Evolutionary conservation across 495 filamentous ascomycete species (phyloP).

Genomic region (Parathielavia appendiculata): DNA sequence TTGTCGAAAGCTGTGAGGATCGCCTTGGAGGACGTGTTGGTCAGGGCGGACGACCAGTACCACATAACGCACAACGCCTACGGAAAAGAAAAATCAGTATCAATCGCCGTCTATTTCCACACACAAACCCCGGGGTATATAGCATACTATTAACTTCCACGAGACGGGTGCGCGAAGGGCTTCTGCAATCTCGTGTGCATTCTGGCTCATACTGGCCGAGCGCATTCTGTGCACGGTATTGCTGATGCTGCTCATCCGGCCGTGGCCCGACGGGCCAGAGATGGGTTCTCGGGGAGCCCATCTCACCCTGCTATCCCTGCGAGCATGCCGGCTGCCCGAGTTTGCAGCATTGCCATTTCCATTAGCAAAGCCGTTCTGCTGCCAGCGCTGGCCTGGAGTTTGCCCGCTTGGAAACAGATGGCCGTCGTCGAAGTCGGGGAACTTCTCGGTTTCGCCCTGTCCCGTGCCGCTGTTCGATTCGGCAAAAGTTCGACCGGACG

Average conservation of each 20-base stretch:
- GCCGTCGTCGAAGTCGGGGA: slow-evolving; percentile 48
- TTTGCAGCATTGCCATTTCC: slow-evolving; percentile 30
- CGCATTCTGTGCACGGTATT: slow-evolving; percentile 79
- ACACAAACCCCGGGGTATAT: not conserved
- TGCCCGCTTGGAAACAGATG: slow-evolving; percentile 30
- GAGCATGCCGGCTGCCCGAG: slow-evolving; percentile 48
- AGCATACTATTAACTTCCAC: slow-evolving; percentile 52
- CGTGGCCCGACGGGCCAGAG: slow-evolving; percentile 46
- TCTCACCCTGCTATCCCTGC: slow-evolving; percentile 46
- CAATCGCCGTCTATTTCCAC: not conserved
- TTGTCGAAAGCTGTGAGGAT: slow-evolving; percentile 91
- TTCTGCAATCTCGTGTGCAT: slow-evolving; percentile 88
- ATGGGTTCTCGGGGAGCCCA: slow-evolving; percentile 38
- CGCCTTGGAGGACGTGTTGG: slow-evolving; percentile 95
- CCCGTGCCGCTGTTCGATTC: slow-evolving; percentile 32
- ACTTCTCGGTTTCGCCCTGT: slow-evolving; percentile 45
- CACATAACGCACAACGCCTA: slow-evolving; percentile 79
- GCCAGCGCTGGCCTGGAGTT: slow-evolving; percentile 32
- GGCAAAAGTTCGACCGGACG: slow-evolving; percentile 29
- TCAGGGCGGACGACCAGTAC: slow-evolving; percentile 91
- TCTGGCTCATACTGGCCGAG: slow-evolving; percentile 78
- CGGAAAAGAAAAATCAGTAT: slow-evolving; percentile 22
- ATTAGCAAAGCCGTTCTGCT: slow-evolving; percentile 33
- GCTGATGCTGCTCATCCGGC: slow-evolving; percentile 74
- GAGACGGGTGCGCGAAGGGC: slow-evolving; percentile 88